Evolutionary conservation across 2,329 filamentous ascomycete species (phyloP).

Genomic region (Exophiala xenobiotica): DNA sequence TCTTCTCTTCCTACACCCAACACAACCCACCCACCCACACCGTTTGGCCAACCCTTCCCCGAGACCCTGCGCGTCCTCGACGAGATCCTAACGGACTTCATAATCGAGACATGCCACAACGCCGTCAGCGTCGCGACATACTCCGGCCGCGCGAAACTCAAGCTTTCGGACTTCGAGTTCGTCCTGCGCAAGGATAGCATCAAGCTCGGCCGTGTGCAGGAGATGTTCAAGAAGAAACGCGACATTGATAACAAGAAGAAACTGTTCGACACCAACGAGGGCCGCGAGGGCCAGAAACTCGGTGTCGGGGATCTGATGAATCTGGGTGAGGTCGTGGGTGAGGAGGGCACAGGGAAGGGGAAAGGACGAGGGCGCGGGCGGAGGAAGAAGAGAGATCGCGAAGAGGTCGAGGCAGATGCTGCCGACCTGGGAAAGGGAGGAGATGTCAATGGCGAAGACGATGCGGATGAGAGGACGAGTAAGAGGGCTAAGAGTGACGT

Average conservation of each 20-base stretch:
- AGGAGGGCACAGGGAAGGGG: slow-evolving; percentile 31
- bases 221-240: slow-evolving; percentile 83
- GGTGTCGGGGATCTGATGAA: slow-evolving; percentile 27
- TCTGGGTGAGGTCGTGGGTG: slow-evolving; percentile 29
- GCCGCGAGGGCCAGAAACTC: slow-evolving; percentile 22
- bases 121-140: slow-evolving; percentile 83
- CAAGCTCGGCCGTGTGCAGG: slow-evolving; percentile 85
- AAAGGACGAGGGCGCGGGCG: slow-evolving; percentile 30
- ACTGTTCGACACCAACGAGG: slow-evolving; percentile 53
- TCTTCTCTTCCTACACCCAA: slow-evolving; percentile 22
- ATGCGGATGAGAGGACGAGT: slow-evolving; percentile 13
- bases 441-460: slow-evolving; percentile 32
- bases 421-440: slow-evolving; percentile 6
- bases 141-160: slow-evolving; percentile 90
- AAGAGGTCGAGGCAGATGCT: slow-evolving; percentile 17
- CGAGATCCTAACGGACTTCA: slow-evolving; percentile 95
- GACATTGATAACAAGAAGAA: slow-evolving; percentile 82
- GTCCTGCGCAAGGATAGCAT: slow-evolving; percentile 79
- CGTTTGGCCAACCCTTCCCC: slow-evolving; percentile 76
- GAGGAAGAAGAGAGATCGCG: slow-evolving; percentile 28
- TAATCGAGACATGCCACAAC: slow-evolving; percentile 88
- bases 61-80: slow-evolving; percentile 85
- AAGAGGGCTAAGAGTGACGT: slow-evolving; percentile 25
- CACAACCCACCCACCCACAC: slow-evolving; percentile 55
- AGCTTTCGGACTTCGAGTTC: slow-evolving; percentile 97